Percentiles rank a stretch among this genome's conserved stretches.
phyloP scores from a whole-genome alignment of 2,329 filamentous ascomycete genomes.

The Canariomyces notabilis region DNA sequence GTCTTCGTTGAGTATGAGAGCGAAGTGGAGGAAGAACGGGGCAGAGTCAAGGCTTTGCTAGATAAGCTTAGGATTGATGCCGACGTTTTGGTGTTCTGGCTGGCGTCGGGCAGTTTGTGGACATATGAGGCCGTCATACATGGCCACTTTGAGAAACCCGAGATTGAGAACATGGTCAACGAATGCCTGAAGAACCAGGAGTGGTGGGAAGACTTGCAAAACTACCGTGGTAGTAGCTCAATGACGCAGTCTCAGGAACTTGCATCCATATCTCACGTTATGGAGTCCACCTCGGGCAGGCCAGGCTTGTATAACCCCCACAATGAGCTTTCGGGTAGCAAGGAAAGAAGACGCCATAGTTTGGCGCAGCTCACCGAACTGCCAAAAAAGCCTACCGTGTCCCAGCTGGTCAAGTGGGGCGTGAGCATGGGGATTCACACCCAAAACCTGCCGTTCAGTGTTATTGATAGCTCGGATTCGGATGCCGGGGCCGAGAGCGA shows the following conservation, averaged over 20 bases:
- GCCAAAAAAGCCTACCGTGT: conserved; percentile 54
- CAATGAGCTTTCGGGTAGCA: conserved; percentile 24
- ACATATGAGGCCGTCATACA: conserved; percentile 78
- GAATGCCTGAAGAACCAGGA: conserved; percentile 63
- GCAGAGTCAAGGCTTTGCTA: conserved; percentile 65
- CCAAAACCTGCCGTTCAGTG: conserved; percentile 61
- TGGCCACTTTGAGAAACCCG: conserved; percentile 52
- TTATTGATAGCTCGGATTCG: conserved; percentile 40
- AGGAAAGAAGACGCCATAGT: conserved; percentile 38
- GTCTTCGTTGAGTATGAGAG: conserved; percentile 88
- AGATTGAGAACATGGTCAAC: conserved; percentile 58
- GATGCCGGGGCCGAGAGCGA: conserved; percentile 22
- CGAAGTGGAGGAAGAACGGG: conserved; percentile 74
- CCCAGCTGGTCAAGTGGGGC: conserved; percentile 50
- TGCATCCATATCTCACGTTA: conserved; percentile 39
- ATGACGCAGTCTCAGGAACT: conserved; percentile 41
- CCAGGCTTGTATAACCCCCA: conserved; percentile 43
- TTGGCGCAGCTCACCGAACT: conserved; percentile 58
- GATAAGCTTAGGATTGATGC: conserved; percentile 80
- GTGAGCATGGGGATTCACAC: conserved; percentile 71
- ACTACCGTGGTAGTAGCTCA: conserved; percentile 37
- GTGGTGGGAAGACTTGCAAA: conserved; percentile 77
- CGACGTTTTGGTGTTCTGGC: conserved; percentile 73
- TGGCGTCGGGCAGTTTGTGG: conserved; percentile 66
- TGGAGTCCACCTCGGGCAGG: conserved; percentile 39